Evolutionary conservation across 2,329 filamentous ascomycete genomes (phyloP).

Genomic region (Fusarium ambrosium): DNA sequence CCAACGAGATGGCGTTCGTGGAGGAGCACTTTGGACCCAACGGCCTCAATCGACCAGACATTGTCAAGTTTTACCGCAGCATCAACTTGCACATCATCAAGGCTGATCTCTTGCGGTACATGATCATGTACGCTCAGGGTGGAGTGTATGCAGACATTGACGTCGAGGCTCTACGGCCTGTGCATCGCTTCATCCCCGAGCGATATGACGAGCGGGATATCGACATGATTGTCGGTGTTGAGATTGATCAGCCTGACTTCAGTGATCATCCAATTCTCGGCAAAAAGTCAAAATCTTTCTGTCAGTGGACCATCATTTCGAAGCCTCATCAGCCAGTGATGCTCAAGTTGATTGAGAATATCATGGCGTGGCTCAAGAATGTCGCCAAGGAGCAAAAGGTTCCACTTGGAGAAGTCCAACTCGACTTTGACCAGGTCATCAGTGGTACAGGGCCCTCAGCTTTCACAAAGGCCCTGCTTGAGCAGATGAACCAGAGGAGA

Average conservation of each 20-base stretch:
- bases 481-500: constrained; percentile 69
- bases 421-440: constrained; percentile 81
- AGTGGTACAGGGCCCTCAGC: constrained; percentile 79
- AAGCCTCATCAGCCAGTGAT: constrained; percentile 77
- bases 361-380: constrained; percentile 74
- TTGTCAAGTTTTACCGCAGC: constrained; percentile 71
- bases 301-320: constrained; percentile 81
- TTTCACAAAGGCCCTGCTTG: constrained; percentile 75
- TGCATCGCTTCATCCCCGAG: constrained; percentile 58
- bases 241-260: constrained; percentile 78
- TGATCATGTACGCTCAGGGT: constrained; percentile 80
- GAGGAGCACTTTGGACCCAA: constrained; percentile 75
- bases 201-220: constrained; percentile 74
- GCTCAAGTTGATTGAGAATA: constrained; percentile 76
- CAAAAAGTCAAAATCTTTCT: constrained; percentile 77
- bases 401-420: constrained; percentile 70
- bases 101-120: constrained; percentile 76
- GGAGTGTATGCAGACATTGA: constrained; percentile 76
- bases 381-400: constrained; percentile 71
- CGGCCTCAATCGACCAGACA: constrained; percentile 76
- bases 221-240: constrained; percentile 77
- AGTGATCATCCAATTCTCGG: constrained; percentile 74
- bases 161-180: constrained; percentile 53
- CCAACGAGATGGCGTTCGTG: constrained; percentile 76
- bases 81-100: constrained; percentile 75